Base-by-base conservation (phyloP, 2,329 filamentous ascomycete species). In the Tolypocladium sp. region DNA sequence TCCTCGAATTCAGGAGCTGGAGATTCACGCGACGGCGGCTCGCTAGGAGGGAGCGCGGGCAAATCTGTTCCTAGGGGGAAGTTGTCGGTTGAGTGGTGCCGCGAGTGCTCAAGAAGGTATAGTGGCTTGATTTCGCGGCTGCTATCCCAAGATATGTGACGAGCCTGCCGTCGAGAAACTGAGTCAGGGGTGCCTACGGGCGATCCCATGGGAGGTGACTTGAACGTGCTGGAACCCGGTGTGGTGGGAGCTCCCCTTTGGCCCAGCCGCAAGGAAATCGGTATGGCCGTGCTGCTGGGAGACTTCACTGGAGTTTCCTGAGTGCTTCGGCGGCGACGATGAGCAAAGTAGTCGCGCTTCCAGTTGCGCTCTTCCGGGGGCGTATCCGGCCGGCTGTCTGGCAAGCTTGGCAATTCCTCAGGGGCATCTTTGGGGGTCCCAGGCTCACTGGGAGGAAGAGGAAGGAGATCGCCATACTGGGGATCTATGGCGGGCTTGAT, bases 101-200 rank as follows among this genome's bases (percentile, higher is more conserved):
- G 75, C 4, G 76, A 77, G 63, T 76, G 85, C 71, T 95, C 90
- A 8, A 96, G 84, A 27, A 96, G 85, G 72, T 90, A 93, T 10
- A 97, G 76, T 0, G 92, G 92, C 64, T 89, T 87, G 67, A 92
- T 87, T 68, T 94, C 91, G 58, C 82, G 82, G 22, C 80, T 81
- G 63, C 74, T 83, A 52, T 86, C 84, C 84, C 84, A 87, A 0
- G 83, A 86, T 15, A 76, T 84, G 15, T 83, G 83, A 6, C 84
- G 78, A 27, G 77, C 67, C 49, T 73, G 69, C 56, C 73, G 71
- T 64, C 74, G 78, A 17, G 71, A 67, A 22, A 69, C 61, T 17
- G 67, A 63, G 15, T 79, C 76, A 6, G 69, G 68, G 0, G 68
- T 63, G n/a, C 68, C 63, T 10, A 70, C 63, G 13, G 74, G 69